Evolutionary conservation across 352 stramenopile genomes (phyloP), one percentile per base, ranked within the genome.

Genomic region (Phytophthora podocarpi): DNA sequence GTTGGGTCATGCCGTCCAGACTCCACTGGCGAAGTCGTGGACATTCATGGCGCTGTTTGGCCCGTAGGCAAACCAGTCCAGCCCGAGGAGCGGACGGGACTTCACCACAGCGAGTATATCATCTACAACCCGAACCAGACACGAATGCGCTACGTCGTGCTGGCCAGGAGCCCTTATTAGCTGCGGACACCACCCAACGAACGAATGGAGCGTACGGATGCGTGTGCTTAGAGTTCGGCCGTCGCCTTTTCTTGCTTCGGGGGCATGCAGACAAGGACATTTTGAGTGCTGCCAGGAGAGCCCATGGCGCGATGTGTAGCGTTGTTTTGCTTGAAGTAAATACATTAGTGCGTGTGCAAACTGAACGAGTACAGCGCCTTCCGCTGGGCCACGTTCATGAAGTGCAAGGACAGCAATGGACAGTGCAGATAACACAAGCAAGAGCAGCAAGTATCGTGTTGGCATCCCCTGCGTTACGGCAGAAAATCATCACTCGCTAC

Each of bases 51-150:
- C 30, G 76, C 77, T 5, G 54, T 90, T 26, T 90, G 83, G 80
- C 84, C 84, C 35, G 56, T 93, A 18, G 84, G 84, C 43, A 86
- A 83, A 55, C 62, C 74, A 35, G 78, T 74, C 2, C 78, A 78
- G 12, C 67, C 78, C 9, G 76, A 79, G 30, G 73, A 93, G 30
- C 66, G 70, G 16, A 86, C 74, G 13, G 81, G 74, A 10, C 69
- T 89, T 47, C 72, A 76, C 47, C 81, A 93, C 70, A 93, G 84
- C 56, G 86, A 95, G 65, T 96, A 87, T 74, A 90, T 96, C 57
- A 84, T 96, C 41, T 94, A 91, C 80, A 91, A 96, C 59, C 60
- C 76, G 15, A 75, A 70, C 43, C 87, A 93, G 53, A 83, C 81
- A 43, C 80, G 83, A 30, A 93, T 96, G 75, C 83, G 87, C 35